Conservation (phyloP, 2,329 filamentous ascomycete species). For the Thelonectria rubi region DNA sequence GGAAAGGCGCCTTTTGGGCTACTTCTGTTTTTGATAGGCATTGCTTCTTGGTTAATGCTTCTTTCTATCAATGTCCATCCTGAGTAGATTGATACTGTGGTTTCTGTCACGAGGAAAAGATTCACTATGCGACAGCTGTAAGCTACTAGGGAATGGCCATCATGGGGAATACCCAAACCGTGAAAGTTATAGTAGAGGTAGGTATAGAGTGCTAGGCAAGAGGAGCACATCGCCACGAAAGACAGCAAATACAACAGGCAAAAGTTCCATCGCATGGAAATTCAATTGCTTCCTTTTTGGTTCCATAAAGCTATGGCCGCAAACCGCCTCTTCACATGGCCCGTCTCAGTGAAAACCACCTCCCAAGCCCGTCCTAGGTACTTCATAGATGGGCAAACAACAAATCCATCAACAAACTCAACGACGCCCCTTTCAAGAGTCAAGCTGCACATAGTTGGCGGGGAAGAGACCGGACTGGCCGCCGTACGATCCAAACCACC, state of each 20-base stretch:
- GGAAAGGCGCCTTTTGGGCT: background rate
- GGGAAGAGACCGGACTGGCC: conserved; percentile 87
- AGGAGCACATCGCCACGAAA: background rate
- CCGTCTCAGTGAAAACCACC: background rate
- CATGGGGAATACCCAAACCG: background rate
- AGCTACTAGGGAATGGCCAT: too few species aligned
- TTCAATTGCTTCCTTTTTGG: conserved; percentile 37
- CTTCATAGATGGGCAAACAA: background rate
- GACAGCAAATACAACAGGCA: background rate
- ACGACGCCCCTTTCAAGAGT: conserved; percentile 44
- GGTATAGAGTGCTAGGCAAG: too few species aligned
- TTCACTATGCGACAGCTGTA: too few species aligned
- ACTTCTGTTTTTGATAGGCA: conserved; percentile 2
- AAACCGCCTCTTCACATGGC: conserved; percentile 28
- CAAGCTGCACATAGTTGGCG: conserved; percentile 73
- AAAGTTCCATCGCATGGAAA: conserved; percentile 23
- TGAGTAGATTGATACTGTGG: background rate
- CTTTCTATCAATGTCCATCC: background rate
- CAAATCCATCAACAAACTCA: background rate
- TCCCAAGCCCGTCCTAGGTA: background rate
- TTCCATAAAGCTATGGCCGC: conserved; percentile 27
- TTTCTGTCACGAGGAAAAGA: too few species aligned
- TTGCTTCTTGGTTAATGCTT: conserved; percentile 3
- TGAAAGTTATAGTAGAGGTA: too few species aligned
- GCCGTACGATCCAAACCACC: conserved; percentile 92